A percentile compares a stretch with the other conserved stretches of the same genome.
Conservation (phyloP, 108 stramenopile species). For the Bacterosira constricta region DNA sequence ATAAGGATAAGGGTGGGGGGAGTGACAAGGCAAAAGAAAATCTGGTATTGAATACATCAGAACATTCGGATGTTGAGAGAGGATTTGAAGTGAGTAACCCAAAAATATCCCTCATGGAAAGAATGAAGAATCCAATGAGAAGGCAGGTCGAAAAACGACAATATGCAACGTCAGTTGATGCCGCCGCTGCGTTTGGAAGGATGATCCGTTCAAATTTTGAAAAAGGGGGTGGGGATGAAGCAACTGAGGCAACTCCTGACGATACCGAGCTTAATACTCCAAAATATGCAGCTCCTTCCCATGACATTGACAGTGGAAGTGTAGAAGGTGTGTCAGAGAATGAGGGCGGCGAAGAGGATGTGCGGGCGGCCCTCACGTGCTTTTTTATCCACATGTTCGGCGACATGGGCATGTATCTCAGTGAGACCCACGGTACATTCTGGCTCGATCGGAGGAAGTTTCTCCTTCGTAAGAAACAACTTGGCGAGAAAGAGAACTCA, state of each 20-base stretch:
- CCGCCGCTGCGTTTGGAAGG: slow-evolving; percentile 24
- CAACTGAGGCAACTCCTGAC: not conserved
- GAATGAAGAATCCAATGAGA: slow-evolving; percentile 2
- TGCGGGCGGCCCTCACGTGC: slow-evolving; percentile 70
- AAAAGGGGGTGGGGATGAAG: slow-evolving; percentile 4
- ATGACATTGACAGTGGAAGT: slow-evolving; percentile 62
- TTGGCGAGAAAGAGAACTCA: slow-evolving; percentile 72
- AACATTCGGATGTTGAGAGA: no score
- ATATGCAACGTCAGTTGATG: slow-evolving; percentile 38
- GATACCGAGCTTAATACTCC: slow-evolving; percentile 7
- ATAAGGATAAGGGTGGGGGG: slow-evolving; percentile 47
- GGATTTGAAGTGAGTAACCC: no score
- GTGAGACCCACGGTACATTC: slow-evolving; percentile 44
- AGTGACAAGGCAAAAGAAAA: slow-evolving; percentile 66
- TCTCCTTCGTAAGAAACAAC: slow-evolving; percentile 68
- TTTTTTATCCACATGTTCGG: slow-evolving; percentile 83
- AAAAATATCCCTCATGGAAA: slow-evolving; percentile 8
- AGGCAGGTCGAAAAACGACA: slow-evolving; percentile 25
- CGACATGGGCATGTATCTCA: slow-evolving; percentile 74
- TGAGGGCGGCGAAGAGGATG: slow-evolving; percentile 76
- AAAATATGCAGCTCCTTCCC: slow-evolving; percentile 29
- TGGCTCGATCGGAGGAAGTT: slow-evolving; percentile 74
- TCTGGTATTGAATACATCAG: no score
- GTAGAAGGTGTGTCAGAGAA: slow-evolving; percentile 61
- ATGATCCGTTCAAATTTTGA: slow-evolving; percentile 27